Base-by-base conservation (phyloP, 129 eudicot species). In the Sambucus nigra region DNA sequence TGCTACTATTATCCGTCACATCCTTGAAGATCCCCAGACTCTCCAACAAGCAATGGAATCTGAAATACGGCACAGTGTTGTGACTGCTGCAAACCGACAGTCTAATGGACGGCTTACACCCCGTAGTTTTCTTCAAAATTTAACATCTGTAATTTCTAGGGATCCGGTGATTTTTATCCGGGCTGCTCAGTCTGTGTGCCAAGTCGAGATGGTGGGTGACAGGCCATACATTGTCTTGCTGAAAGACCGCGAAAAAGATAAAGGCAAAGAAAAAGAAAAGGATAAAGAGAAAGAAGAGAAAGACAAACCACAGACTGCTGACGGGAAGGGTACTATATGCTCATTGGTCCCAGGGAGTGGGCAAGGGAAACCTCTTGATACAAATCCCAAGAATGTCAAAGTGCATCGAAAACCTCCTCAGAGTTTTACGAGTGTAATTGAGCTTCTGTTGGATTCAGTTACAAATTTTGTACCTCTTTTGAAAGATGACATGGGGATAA, bases 1-100 rank as follows among this genome's bases (percentile, higher is more conserved):
- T 25, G 98, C 94, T 49, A 58, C 83, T 35, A 81, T 91, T 59
- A 85, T 91, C 47, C 88, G 95, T 6, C 98, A 91, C 68, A 75
- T 91, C 33, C 95, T 91, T 47, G 98, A 91, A 73, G 99, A 92
- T 78, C 84, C 99, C 12, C 99, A 86, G 61, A 92, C 99, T 24
- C 92, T 92, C 26, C 99, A 92, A 74, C 95, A 76, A 61, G 99
- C 99, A 38, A 92, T 92, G 99, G 99, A 92, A 70, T 68, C 82
- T 69, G 99, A 92, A 72, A 86, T 92, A 59, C 73, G 80, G 31
- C 99, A 82, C 48, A 91, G 76, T 65, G 60, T 91, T 47, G 74
- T 72, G 17, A 66, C 87, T 60, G 87, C 80, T 52, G 65, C 82
- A 53, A 82, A 71, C 59, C 70, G 99, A 50, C 99, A 86, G 56